Base-by-base conservation (phyloP, 2,329 filamentous ascomycete species). In the Aphanocladium album region DNA sequence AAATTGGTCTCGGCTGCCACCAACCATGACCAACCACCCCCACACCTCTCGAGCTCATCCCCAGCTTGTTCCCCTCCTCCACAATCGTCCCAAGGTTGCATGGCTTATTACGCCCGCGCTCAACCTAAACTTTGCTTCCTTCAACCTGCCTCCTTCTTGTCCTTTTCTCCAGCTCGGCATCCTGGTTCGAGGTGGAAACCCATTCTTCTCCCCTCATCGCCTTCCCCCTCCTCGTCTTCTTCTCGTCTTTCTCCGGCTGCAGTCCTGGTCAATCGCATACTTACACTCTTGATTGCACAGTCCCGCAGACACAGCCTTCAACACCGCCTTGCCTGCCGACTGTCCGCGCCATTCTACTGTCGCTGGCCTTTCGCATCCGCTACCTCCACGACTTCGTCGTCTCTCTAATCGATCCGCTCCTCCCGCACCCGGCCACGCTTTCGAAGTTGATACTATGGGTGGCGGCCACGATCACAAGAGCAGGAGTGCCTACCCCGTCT, bases 401-500 rank as follows among this genome's bases (percentile, higher is more conserved):
- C 60, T 71, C 35, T 71, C 72, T 54, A 74, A 75, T 64, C 73
- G 70, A 62, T 76, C 73, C 62, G 75, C 73, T 63, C 73, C 73
- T 62, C 68, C 74, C 33, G 69, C 71, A 64, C 68, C 71, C 60
- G 68, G 69, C 39, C 67, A 69, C 62, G 41, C 61, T 21, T 61
- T 65, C 61, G 67, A 74, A 65, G 64, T 65, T 64, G 63, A 67
- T 68, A 77, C 67, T 67, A 84, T 84, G 82, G 82, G 82, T 67
- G 82, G 82, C 67, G 80, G 76, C 60, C 69, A 70, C 62, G 74
- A 77, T 63, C 68, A 70, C 57, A 79, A 77, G 73, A 75, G 76
- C 64, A 70, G 75, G 69, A 72, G 73, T 72, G 78, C 79, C 64
- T 85, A 84, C 64, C 82, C 82, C n/a, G 65, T 77, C 62, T 79